Evolutionary conservation across 1,284 basidiomycete genomes (phyloP).

Genomic region (Ceratobasidium papillatum): DNA sequence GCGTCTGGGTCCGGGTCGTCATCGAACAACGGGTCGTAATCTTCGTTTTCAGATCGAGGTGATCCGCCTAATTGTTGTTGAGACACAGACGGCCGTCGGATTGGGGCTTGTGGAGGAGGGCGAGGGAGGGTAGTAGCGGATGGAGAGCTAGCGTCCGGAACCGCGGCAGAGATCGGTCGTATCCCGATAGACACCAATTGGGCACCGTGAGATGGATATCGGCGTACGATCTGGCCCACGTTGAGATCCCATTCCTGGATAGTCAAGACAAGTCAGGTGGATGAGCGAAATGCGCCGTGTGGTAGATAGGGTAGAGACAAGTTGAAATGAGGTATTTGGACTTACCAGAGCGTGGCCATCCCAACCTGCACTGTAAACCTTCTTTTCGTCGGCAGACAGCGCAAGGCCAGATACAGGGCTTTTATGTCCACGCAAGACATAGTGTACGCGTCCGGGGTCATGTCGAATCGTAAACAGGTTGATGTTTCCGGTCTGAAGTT

Average conservation of each 20-base stretch:
- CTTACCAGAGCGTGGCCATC: constrained; percentile 89
- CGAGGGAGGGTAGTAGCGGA: constrained; percentile 4
- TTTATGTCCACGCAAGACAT: constrained; percentile 77
- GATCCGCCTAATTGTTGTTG: background rate
- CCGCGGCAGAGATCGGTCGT: constrained; percentile 64
- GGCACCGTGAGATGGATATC: constrained; percentile 83
- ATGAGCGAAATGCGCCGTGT: constrained; percentile 13
- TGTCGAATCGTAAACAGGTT: constrained; percentile 94
- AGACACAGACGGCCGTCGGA: background rate
- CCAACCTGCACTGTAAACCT: constrained; percentile 93
- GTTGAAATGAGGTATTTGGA: constrained; percentile 43
- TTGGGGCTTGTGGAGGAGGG: background rate
- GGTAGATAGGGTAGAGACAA: background rate
- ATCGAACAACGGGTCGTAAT: constrained; percentile 81
- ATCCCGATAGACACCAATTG: constrained; percentile 87
- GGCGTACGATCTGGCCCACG: constrained; percentile 82
- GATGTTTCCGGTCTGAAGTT: constrained; percentile 79
- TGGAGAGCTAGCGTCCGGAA: constrained; percentile 14
- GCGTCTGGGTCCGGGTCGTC: constrained; percentile 71
- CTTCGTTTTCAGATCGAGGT: constrained; percentile 42
- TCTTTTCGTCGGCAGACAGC: constrained; percentile 81
- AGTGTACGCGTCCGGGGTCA: constrained; percentile 82
- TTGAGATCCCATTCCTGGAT: constrained; percentile 96
- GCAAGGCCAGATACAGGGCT: constrained; percentile 88
- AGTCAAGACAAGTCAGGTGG: background rate